These are phyloP conservation scores for Metroxylon sagu DNA, from an alignment of 176 grass and related monocot genomes.

Conservation along the genomic window DNA sequence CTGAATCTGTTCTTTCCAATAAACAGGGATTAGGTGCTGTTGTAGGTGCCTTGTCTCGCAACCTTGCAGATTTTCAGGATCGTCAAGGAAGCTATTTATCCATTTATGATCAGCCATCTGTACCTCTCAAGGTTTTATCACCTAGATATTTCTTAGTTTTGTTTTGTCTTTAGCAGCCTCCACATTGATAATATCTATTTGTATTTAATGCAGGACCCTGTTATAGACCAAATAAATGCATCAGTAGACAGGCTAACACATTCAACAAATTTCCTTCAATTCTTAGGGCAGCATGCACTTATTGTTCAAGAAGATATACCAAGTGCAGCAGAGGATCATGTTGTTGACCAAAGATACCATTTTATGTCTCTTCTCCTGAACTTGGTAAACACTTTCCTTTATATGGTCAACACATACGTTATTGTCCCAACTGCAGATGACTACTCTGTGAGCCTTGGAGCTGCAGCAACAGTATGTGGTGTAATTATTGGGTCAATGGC, in stretches of 20 bases:
- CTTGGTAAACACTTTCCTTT: slow-evolving; percentile 85
- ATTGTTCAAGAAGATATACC: slow-evolving; percentile 68
- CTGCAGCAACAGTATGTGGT: slow-evolving; percentile 83
- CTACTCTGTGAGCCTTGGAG: slow-evolving; percentile 82
- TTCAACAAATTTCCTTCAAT: slow-evolving; percentile 78
- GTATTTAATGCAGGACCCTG: slow-evolving; percentile 40
- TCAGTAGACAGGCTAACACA: slow-evolving; percentile 56
- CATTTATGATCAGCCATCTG: slow-evolving; percentile 83
- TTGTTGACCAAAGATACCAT: slow-evolving; percentile 75
- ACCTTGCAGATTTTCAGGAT: slow-evolving; percentile 80
- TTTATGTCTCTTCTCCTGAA: slow-evolving; percentile 79
- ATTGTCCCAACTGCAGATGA: slow-evolving; percentile 88
- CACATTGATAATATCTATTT: slow-evolving; percentile 1
- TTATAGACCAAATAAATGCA: slow-evolving; percentile 76
- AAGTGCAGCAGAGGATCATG: slow-evolving; percentile 62
- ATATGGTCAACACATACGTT: slow-evolving; percentile 97
- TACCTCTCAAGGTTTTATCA: slow-evolving; percentile 48
- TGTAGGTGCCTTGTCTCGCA: slow-evolving; percentile 74
- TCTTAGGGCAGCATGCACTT: slow-evolving; percentile 83
- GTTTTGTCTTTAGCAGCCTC: not conserved
- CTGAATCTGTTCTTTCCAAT: slow-evolving; percentile 6
- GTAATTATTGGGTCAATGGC: slow-evolving; percentile 94
- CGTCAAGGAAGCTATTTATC: slow-evolving; percentile 74
- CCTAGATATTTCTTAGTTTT: slow-evolving; percentile 5
- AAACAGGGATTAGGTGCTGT: slow-evolving; percentile 82